Evolutionary conservation across 441 rosid genomes (phyloP), one percentile per base, ranked within the genome.

Genomic region (Gossypium davidsonii): DNA sequence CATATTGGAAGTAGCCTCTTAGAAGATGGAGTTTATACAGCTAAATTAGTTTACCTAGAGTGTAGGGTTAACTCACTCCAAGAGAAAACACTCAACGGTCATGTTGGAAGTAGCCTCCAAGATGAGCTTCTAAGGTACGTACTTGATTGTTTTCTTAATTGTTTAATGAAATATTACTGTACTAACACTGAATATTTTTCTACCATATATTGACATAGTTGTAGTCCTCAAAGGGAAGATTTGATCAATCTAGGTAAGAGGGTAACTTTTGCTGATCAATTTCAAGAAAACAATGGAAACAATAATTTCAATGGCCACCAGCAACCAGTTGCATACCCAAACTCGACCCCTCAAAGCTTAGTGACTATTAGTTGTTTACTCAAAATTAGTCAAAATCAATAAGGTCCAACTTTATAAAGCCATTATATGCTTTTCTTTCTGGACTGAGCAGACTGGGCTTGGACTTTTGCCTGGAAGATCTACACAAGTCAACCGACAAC

Each of bases 401-500:
- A 18, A 23, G 5, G 6, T 52, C 48, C 60, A 8, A 61, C 1
- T 39, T 0, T 2, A 18, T 20, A 28, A 3, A 6, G 34, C n/a
- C 10, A 23, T 2, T 55, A 6, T 56, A 9, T 14, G 71, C 21
- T 18, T 69, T 37, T 51, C 2, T 10, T 2, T 44, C 51, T 49
- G 18, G 17, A 60, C 18, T 72, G 39, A 59, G 49, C 58, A 79
- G 77, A 59, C n/a, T 0, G 60, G 15, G 49, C 1, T n/a, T 9
- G 53, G 73, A 63, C 31, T 25, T 17, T 10, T 11, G 6, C 57
- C 26, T 11, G 53, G 56, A 42, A 23, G 46, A 37, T n/a, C 57
- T 4, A 7, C 53, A 15, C 56, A 60, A 60, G 10, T 62, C 14
- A 74, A 62, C 60, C 75, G 63, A 61, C 64, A 55, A 18, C 42